Percentiles rank a stretch among this genome's conserved stretches.
phyloP scores from a whole-genome alignment of 495 filamentous ascomycete species.

The Choiromyces venosus region DNA sequence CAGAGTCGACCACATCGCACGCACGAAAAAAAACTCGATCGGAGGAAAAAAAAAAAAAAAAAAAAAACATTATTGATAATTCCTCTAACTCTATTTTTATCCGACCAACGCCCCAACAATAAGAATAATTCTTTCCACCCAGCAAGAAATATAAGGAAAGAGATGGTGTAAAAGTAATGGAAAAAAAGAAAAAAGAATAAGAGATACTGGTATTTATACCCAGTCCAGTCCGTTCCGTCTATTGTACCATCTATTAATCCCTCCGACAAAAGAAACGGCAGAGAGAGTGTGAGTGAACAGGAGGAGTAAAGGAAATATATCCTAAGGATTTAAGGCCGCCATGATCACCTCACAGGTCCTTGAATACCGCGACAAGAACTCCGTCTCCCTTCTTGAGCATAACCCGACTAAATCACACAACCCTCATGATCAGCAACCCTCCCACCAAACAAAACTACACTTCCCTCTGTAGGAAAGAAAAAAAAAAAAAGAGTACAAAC shows the following conservation, averaged over 20 bases:
- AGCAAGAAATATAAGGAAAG: background rate
- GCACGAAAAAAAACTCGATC: background rate
- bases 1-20: background rate
- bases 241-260: background rate
- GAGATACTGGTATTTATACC: background rate
- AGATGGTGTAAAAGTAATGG: background rate
- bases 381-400: constrained; percentile 36
- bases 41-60: background rate
- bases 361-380: constrained; percentile 39
- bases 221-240: background rate
- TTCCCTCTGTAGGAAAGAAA: background rate
- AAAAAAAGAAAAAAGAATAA: background rate
- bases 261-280: background rate
- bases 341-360: constrained; percentile 2
- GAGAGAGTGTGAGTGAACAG: background rate
- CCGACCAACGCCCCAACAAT: background rate
- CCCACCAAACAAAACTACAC: background rate
- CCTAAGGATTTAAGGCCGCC: background rate
- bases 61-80: background rate
- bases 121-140: background rate
- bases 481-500: constrained; percentile 13
- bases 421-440: background rate
- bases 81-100: constrained; percentile 1
- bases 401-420: constrained; percentile 25
- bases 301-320: background rate